Evolutionary conservation across 768 basidiomycete genomes (phyloP), one percentile per base, ranked within the genome.

Genomic region (Leccinum obscurum): DNA sequence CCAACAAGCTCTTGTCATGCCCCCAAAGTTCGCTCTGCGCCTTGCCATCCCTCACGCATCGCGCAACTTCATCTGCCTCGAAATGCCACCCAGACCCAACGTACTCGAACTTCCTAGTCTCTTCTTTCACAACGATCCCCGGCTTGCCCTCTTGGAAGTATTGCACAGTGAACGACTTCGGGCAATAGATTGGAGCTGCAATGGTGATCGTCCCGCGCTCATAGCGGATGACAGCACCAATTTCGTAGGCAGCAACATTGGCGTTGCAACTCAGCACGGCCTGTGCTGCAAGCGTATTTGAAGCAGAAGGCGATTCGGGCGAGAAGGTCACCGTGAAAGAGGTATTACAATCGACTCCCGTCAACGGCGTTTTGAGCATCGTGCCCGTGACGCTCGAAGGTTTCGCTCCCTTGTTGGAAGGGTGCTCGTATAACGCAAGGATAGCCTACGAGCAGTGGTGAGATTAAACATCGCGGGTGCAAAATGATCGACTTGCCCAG

Each of bases 41-140:
- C 78, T 88, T 90, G 3, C 88, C 88, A 55, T 88, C 87, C 41
- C 85, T 75, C 22, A 93, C 77, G 68, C 89, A 91, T 52, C 90
- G 75, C 17, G 90, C 93, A 11, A 93, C 92, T 61, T 95, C 92
- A 67, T 95, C 93, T 3, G 93, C 92, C 73, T 95, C 84, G 73
- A 87, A 95, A 72, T 92, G 84, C 88, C 84, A 91, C 8, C 92
- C 93, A 35, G 77, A 78, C 10, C 90, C 91, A 4, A 80, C 75
- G 66, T 87, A 87, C 46, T 84, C 78, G 62, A 88, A 85, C 28
- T 66, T 72, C 59, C 74, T 80, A 51, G 78, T 85, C 69, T 90
- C 89, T 68, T 90, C 87, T 54, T 77, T 77, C 34, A 76, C 77
- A 35, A 81, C 70, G 17, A 70, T 70, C 6, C 70, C 74, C 9